Conservation (phyloP, 192 early-diverging fungal species). For the Dispira simplex region DNA sequence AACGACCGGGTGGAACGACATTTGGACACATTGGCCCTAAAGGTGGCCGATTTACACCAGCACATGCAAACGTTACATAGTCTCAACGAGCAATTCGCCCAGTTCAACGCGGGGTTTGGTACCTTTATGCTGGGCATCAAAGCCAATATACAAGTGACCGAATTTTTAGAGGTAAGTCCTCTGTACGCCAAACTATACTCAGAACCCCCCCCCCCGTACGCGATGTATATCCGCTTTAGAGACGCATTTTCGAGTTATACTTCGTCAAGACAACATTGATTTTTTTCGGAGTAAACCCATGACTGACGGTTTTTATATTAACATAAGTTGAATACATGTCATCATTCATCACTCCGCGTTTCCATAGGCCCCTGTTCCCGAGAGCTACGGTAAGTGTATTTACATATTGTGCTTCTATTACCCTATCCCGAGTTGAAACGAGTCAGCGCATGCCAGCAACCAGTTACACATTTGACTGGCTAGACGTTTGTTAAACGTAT, state of each 20-base stretch:
- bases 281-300: neutral
- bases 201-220: neutral
- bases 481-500: too few species aligned
- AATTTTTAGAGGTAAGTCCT: neutral
- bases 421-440: too few species aligned
- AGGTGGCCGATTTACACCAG: neutral
- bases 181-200: neutral
- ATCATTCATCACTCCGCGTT: neutral
- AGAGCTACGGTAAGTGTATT: neutral
- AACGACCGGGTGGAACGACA: neutral
- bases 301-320: neutral
- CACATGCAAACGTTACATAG: neutral
- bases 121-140: neutral
- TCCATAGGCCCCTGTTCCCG: neutral
- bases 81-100: neutral
- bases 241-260: neutral
- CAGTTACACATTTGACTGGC: too few species aligned
- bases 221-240: neutral
- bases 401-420: too few species aligned
- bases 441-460: too few species aligned
- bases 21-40: neutral
- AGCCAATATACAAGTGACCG: neutral
- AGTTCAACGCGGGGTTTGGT: neutral
- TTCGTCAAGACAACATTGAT: neutral
- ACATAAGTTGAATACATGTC: neutral